phyloP scores from a whole-genome alignment of 441 rosid species.

The Pelargonium citronellum region DNA sequence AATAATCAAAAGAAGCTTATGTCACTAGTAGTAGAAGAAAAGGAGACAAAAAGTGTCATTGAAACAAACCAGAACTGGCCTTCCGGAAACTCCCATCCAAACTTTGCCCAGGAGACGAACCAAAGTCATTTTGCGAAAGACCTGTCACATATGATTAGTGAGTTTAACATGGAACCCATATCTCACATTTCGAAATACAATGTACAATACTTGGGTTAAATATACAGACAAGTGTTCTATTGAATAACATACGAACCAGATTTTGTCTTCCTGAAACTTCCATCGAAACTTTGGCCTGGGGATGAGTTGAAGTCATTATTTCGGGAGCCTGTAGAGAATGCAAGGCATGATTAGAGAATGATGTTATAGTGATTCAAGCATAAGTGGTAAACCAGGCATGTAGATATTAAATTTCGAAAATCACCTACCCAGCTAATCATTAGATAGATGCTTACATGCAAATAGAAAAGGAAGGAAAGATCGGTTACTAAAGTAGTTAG shows the following conservation, averaged over 20 bases:
- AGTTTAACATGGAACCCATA: not conserved
- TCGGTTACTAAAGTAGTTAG: not conserved
- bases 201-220: not conserved
- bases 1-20: not conserved
- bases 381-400: not conserved
- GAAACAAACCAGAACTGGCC: constrained; percentile 49
- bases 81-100: constrained; percentile 52
- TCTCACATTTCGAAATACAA: not conserved
- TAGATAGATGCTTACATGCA: not conserved
- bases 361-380: not conserved
- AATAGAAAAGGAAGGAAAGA: not conserved
- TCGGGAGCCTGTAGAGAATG: constrained; percentile 25
- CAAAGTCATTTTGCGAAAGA: constrained; percentile 33
- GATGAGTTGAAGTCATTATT: constrained; percentile 12
- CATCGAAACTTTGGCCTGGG: constrained; percentile 16
- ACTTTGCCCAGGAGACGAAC: constrained; percentile 40
- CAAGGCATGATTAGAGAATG: constrained; percentile 4
- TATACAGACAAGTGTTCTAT: not conserved
- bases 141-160: constrained; percentile 26
- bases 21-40: not conserved
- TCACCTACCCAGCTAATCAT: not conserved
- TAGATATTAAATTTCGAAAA: not conserved
- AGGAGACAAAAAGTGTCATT: not conserved
- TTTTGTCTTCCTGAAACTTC: constrained; percentile 20
- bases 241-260: constrained; percentile 13